Conservation (phyloP, 2,329 filamentous ascomycete genomes). For the Cladosporium sphaerospermum region DNA sequence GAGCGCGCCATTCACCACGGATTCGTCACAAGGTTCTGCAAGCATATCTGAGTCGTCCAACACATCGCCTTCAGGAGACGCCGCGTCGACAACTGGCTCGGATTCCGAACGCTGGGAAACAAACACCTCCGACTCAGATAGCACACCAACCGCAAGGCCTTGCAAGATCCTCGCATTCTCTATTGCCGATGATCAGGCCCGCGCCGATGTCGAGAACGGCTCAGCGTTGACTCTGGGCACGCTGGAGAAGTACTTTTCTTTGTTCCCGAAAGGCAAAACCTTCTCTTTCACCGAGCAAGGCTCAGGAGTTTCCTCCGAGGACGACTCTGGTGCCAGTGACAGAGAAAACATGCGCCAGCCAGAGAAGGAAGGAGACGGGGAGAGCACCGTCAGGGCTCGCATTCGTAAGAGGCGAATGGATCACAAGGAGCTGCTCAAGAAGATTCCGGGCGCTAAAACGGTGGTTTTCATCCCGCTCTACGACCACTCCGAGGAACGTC, state of each 20-base stretch:
- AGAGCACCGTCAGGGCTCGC: conserved; percentile 13
- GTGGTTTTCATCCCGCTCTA: conserved; percentile 48
- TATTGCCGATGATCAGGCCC: conserved; percentile 19
- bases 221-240: conserved; percentile 14
- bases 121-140: conserved; percentile 20
- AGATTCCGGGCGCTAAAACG: conserved; percentile 32
- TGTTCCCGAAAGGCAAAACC: conserved; percentile 23
- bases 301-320: conserved; percentile 20
- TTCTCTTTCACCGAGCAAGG: conserved; percentile 25
- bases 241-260: conserved; percentile 22
- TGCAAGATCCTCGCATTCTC: conserved; percentile 22
- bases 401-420: conserved; percentile 32
- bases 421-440: conserved; percentile 33
- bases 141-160: conserved; percentile 15
- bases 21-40: background rate
- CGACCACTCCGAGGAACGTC: conserved; percentile 40
- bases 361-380: conserved; percentile 28
- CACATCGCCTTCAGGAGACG: background rate
- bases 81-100: background rate
- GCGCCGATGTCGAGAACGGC: conserved; percentile 20
- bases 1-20: background rate
- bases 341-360: conserved; percentile 29
- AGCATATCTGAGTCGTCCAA: background rate
- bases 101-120: conserved; percentile 5
- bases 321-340: conserved; percentile 20